Percentiles rank a stretch among this genome's conserved stretches.
These are phyloP conservation scores for Letharia lupina DNA, from an alignment of 495 filamentous ascomycete species.

Conservation along the genomic window DNA sequence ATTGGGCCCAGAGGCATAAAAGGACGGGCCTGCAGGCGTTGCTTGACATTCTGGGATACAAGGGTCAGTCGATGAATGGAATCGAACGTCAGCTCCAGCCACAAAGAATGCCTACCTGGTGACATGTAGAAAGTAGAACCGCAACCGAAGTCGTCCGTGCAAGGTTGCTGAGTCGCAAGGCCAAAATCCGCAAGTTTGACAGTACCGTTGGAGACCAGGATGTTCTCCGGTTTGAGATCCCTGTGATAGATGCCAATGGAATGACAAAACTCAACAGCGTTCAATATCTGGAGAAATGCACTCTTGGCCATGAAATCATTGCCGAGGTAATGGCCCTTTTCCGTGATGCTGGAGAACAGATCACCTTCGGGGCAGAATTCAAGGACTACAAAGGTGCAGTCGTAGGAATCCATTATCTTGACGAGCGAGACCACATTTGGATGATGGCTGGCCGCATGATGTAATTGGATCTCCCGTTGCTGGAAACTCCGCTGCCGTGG, in stretches of 20 bases:
- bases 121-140: slow-evolving; percentile 99
- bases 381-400: slow-evolving; percentile 94
- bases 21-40: slow-evolving; percentile 63
- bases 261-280: slow-evolving; percentile 96
- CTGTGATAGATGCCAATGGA: slow-evolving; percentile 89
- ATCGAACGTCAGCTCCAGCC: not conserved
- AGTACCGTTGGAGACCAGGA: slow-evolving; percentile 80
- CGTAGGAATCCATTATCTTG: slow-evolving; percentile 84
- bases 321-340: slow-evolving; percentile 83
- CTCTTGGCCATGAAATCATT: slow-evolving; percentile 82
- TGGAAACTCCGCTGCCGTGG: slow-evolving; percentile 82
- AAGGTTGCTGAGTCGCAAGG: slow-evolving; percentile 72
- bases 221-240: slow-evolving; percentile 97
- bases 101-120: slow-evolving; percentile 59
- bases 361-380: slow-evolving; percentile 98
- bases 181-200: slow-evolving; percentile 98
- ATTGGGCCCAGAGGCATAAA: slow-evolving; percentile 87
- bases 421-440: slow-evolving; percentile 89
- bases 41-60: slow-evolving; percentile 78
- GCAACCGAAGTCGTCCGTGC: slow-evolving; percentile 92
- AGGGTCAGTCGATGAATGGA: slow-evolving; percentile 10
- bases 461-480: slow-evolving; percentile 83
- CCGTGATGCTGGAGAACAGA: slow-evolving; percentile 93
- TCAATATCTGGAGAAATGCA: slow-evolving; percentile 91
- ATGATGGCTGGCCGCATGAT: slow-evolving; percentile 80